These are phyloP conservation scores for Trichoderma lentiforme DNA, from an alignment of 2,329 filamentous ascomycete species.

Conservation along the genomic window DNA sequence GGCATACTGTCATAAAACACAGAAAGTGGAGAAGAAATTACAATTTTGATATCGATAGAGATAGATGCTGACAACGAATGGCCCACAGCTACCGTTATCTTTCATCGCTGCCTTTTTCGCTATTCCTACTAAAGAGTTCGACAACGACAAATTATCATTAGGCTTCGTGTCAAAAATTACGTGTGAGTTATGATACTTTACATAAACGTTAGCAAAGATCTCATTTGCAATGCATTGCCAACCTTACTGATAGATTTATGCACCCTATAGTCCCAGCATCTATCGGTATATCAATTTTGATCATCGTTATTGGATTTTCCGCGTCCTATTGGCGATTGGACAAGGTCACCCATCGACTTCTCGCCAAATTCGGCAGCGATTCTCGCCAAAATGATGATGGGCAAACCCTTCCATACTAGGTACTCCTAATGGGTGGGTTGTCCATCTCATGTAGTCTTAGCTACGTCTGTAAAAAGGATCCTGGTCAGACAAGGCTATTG, in stretches of 20 bases:
- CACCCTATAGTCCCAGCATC: neutral
- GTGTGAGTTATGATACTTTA: neutral
- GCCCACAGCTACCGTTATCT: neutral
- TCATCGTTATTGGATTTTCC: neutral
- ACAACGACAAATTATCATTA: neutral
- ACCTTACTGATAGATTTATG: neutral
- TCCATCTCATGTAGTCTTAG: too few species aligned
- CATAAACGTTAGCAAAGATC: too few species aligned
- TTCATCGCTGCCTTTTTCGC: slow-evolving; percentile 1
- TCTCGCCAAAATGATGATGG: neutral
- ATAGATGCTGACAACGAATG: neutral
- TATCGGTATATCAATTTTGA: neutral
- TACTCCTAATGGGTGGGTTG: too few species aligned
- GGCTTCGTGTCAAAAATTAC: neutral
- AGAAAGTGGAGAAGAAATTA: neutral
- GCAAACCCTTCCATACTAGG: too few species aligned
- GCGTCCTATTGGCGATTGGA: neutral
- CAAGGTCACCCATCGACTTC: neutral
- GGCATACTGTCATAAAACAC: too few species aligned
- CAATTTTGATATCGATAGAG: rapidly evolving
- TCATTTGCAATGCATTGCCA: too few species aligned
- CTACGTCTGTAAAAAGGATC: too few species aligned
- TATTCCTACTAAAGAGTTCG: neutral
- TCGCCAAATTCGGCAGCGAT: neutral
- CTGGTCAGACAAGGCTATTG: too few species aligned